These are phyloP conservation scores for Yamadazyma sp. DNA, from an alignment of 1,139 yeast genomes.

Conservation along the genomic window DNA sequence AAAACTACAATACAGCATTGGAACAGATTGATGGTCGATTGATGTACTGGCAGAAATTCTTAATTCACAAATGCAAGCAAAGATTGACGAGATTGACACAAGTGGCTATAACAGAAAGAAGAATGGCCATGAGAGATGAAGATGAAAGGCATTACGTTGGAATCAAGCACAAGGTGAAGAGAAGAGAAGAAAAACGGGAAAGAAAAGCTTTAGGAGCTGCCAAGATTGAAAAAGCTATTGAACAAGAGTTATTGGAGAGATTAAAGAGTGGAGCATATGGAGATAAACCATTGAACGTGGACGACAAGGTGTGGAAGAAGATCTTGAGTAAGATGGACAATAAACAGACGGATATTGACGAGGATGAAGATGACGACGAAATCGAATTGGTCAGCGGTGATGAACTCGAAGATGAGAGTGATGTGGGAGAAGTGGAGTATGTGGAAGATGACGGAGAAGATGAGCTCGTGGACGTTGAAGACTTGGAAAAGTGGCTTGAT, in stretches of 20 bases:
- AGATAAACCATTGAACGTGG: slow-evolving; percentile 94
- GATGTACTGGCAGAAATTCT: slow-evolving; percentile 89
- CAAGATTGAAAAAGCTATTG: slow-evolving; percentile 92
- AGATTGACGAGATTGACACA: slow-evolving; percentile 91
- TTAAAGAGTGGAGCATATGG: slow-evolving; percentile 98
- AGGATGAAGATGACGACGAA: slow-evolving; percentile 62
- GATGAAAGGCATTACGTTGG: slow-evolving; percentile 94
- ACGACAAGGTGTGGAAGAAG: slow-evolving; percentile 92
- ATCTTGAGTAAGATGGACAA: slow-evolving; percentile 76
- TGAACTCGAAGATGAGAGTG: slow-evolving; percentile 73
- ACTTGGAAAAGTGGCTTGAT: slow-evolving; percentile 86
- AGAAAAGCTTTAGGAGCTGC: slow-evolving; percentile 97
- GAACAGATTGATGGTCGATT: slow-evolving; percentile 84
- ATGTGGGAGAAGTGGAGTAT: slow-evolving; percentile 78
- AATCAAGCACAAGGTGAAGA: slow-evolving; percentile 86
- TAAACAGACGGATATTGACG: slow-evolving; percentile 59
- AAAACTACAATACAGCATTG: slow-evolving; percentile 84
- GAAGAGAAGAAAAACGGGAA: slow-evolving; percentile 92
- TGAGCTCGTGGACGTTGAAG: slow-evolving; percentile 89
- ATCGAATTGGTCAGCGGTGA: slow-evolving; percentile 57
- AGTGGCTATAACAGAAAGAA: slow-evolving; percentile 93
- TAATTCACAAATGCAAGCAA: slow-evolving; percentile 92
- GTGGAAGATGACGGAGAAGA: slow-evolving; percentile 87
- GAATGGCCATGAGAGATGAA: slow-evolving; percentile 77
- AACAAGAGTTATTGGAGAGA: slow-evolving; percentile 89